Evolutionary conservation across 129 eudicot genomes (phyloP), one percentile per base, ranked within the genome.

Genomic region (Tanacetum coccineum): DNA sequence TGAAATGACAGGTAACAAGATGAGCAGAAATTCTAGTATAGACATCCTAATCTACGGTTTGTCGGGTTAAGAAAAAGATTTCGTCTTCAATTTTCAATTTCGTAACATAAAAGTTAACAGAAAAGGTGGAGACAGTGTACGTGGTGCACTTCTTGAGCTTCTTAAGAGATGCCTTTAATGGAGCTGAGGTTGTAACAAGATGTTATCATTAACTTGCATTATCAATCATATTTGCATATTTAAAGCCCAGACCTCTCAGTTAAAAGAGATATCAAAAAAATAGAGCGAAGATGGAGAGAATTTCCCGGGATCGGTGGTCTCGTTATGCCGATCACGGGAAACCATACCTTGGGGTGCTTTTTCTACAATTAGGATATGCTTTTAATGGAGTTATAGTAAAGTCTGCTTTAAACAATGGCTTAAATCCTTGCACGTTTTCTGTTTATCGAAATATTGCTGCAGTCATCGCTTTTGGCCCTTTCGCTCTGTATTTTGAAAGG

Each of bases 381-480:
- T 85, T 86, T 42, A 79, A 80, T 25, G 87, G 74, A 11, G 68
- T 90, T 15, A 77, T 87, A 17, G 90, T 87, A 1, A 90, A 87
- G 75, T 54, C 80, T 39, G 97, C 95, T 46, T 76, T 90, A 28
- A 82, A 87, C 70, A 52, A 76, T 25, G 92, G 95, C 11, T 87
- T 81, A 75, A 90, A 88, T 68, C 86, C 87, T 55, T 87, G 74
- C 78, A 81, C 95, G 0, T 83, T 90, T 56, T 74, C 95, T 1
- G 89, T 87, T 49, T 87, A 90, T 64, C 81, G 95, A 26, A 88
- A 84, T 78, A 80, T 79, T 17, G 64, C 81, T 71, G 97, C 97
- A 2, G 83, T 92, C 4, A 13, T 79, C 28, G 64, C 68, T 52
- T 80, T 85, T 21, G 87, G 83, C 20, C 97, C 97, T 40, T 87